Evolutionary conservation across 345 rosid species (phyloP).

Genomic region (Rhodamnia rubescens): DNA sequence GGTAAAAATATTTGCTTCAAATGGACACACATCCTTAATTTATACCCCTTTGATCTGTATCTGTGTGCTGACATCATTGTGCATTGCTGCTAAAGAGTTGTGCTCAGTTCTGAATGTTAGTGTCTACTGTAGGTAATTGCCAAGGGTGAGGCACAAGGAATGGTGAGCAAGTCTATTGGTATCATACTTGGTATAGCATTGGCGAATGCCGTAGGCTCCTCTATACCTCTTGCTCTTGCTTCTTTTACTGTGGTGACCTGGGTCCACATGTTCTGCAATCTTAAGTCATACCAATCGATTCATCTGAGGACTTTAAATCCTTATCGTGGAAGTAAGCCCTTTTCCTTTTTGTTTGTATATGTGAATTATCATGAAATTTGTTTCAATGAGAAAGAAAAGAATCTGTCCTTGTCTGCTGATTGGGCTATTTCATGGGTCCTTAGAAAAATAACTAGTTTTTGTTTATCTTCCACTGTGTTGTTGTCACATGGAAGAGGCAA

Average conservation of each 20-base stretch:
- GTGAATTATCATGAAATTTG: neutral
- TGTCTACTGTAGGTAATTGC: constrained; percentile 63
- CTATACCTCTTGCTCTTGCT: constrained; percentile 67
- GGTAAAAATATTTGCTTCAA: neutral
- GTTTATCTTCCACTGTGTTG: neutral
- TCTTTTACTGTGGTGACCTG: constrained; percentile 68
- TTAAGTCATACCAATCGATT: constrained; percentile 85
- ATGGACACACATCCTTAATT: neutral
- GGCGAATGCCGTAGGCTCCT: constrained; percentile 68
- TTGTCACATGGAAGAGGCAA: neutral
- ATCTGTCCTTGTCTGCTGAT: neutral
- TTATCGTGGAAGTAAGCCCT: constrained; percentile 80
- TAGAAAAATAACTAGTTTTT: neutral
- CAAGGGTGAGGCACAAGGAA: constrained; percentile 99
- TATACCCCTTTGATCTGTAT: neutral
- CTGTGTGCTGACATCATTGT: neutral
- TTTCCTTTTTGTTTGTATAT: neutral
- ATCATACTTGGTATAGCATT: constrained; percentile 75
- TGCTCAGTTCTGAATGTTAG: neutral
- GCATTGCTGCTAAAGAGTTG: neutral
- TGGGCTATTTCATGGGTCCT: neutral
- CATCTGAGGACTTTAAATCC: constrained; percentile 92
- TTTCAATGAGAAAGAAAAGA: neutral
- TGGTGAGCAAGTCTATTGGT: constrained; percentile 90
- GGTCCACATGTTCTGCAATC: constrained; percentile 94